Evolutionary conservation across 139 green algal genomes (phyloP).

Genomic region (Edaphochlamys debaryana): DNA sequence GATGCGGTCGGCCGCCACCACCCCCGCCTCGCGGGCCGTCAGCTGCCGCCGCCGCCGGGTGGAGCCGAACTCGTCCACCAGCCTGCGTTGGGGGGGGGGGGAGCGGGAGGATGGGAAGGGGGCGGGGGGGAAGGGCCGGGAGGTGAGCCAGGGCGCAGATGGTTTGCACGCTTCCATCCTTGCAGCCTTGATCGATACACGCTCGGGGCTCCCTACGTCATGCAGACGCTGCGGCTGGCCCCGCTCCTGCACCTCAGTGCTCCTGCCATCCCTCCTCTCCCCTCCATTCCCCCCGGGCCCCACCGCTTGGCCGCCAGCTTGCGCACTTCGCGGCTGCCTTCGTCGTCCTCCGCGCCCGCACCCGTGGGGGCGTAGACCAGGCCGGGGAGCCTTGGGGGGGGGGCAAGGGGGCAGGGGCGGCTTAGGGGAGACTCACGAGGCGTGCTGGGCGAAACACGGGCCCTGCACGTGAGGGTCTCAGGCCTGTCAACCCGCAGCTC

Average conservation of each 20-base stretch:
- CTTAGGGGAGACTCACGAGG: too few relatives aligned
- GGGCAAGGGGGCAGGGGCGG: neutral
- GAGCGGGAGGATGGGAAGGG: too few relatives aligned
- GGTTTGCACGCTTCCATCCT: neutral
- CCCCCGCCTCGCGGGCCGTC: slow-evolving; percentile 54
- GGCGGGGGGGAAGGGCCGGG: too few relatives aligned
- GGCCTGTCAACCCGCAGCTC: too few relatives aligned
- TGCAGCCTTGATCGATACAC: too few relatives aligned
- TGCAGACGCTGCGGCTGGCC: too few relatives aligned
- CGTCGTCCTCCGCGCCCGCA: neutral
- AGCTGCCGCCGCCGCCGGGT: slow-evolving; percentile 61
- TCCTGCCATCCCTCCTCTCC: neutral
- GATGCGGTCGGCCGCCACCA: slow-evolving; percentile 51
- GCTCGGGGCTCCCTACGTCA: too few relatives aligned
- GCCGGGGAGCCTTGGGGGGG: neutral
- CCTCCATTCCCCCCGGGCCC: neutral
- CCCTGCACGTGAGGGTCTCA: neutral
- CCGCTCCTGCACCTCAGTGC: too few relatives aligned
- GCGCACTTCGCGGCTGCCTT: neutral
- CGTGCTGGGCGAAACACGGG: too few relatives aligned
- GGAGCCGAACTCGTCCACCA: slow-evolving; percentile 65
- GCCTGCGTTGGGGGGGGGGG: too few relatives aligned
- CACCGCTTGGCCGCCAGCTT: slow-evolving; percentile 14
- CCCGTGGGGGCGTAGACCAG: slow-evolving; percentile 37
- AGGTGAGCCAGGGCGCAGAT: too few relatives aligned